A percentile compares a stretch with the other conserved stretches of the same genome.
phyloP scores from a whole-genome alignment of 345 rosid genomes.

The Nephelium lappaceum region DNA sequence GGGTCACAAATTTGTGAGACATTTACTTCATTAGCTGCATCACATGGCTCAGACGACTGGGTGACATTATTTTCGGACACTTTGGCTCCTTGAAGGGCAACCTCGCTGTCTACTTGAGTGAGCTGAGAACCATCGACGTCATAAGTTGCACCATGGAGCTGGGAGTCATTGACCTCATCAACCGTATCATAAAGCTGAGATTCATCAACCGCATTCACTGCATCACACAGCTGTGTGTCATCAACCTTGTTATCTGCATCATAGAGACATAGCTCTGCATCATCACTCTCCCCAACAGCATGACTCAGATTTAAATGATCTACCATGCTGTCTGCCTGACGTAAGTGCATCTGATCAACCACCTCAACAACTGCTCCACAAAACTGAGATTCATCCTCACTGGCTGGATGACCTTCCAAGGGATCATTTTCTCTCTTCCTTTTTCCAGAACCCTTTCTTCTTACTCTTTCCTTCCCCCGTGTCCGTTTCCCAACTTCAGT shows the following conservation, averaged over 20 bases:
- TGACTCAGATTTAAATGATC: conserved; percentile 37
- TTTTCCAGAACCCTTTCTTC: conserved; percentile 73
- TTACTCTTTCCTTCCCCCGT: conserved; percentile 80
- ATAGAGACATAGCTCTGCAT: conserved; percentile 35
- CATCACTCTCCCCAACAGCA: conserved; percentile 43
- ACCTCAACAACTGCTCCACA: conserved; percentile 52
- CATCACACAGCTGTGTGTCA: conserved; percentile 47
- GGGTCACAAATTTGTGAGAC: conserved; percentile 20
- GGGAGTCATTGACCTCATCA: conserved; percentile 32
- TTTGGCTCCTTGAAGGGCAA: conserved; percentile 28
- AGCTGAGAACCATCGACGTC: conserved; percentile 29
- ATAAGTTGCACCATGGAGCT: conserved; percentile 26
- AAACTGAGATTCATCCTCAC: conserved; percentile 60
- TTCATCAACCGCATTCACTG: conserved; percentile 37
- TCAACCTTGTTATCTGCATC: conserved; percentile 36
- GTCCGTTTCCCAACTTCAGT: conserved; percentile 69
- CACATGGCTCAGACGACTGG: conserved; percentile 35
- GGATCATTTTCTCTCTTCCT: conserved; percentile 64
- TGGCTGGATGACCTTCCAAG: conserved; percentile 51
- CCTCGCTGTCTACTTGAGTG: conserved; percentile 17
- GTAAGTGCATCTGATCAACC: conserved; percentile 52
- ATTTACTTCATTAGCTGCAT: conserved; percentile 35
- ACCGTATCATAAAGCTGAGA: conserved; percentile 29
- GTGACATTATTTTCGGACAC: conserved; percentile 23
- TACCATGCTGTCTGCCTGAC: conserved; percentile 32